A percentile compares a stretch with the other conserved stretches of the same genome.
These are phyloP conservation scores for Dactylorhiza incarnata DNA, from an alignment of 106 monocot species.

Conservation along the genomic window DNA sequence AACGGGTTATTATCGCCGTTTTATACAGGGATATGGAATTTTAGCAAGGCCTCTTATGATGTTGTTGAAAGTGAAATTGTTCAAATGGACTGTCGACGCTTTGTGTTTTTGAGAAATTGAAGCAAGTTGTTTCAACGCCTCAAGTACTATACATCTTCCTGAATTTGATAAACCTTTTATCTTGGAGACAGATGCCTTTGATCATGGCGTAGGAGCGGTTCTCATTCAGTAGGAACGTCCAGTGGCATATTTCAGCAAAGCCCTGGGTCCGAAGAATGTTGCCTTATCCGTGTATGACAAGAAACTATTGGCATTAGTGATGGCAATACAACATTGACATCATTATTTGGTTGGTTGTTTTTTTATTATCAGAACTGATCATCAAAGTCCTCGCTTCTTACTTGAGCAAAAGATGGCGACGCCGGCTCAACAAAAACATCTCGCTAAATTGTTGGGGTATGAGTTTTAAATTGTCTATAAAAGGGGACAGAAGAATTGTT, in stretches of 20 bases:
- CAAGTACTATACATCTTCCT: background rate
- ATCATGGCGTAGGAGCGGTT: background rate
- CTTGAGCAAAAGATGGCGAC: too few species aligned
- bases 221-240: background rate
- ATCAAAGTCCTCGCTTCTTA: too few species aligned
- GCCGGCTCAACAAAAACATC: too few species aligned
- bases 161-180: background rate
- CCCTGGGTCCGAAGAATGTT: background rate
- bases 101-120: background rate
- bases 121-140: background rate
- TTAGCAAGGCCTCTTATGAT: background rate
- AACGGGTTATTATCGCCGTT: background rate
- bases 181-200: too few species aligned
- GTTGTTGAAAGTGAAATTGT: background rate
- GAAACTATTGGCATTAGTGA: too few species aligned
- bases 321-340: too few species aligned
- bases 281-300: too few species aligned
- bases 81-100: background rate
- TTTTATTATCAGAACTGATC: too few species aligned
- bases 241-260: constrained; percentile 8
- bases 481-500: too few species aligned
- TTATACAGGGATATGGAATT: background rate
- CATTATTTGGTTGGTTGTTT: too few species aligned
- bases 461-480: too few species aligned
- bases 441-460: too few species aligned